These are phyloP conservation scores for Onygenales sp. DNA, from an alignment of 2,329 filamentous ascomycete genomes.

Conservation along the genomic window DNA sequence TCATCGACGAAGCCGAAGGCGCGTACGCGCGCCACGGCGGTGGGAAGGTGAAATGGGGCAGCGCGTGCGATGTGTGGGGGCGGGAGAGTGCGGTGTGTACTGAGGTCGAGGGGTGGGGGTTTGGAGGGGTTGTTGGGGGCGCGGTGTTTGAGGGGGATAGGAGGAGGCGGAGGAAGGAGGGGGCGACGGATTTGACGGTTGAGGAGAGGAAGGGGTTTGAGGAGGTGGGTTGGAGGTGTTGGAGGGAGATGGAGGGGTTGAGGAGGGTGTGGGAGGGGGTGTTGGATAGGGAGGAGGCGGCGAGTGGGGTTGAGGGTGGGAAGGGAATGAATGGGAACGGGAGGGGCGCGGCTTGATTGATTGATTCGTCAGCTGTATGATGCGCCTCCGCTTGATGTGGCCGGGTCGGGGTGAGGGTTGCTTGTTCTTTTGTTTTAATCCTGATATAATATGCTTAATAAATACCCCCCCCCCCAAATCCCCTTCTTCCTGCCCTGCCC, in stretches of 20 bases:
- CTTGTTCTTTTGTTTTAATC: too few relatives aligned
- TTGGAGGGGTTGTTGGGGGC: slow-evolving; percentile 45
- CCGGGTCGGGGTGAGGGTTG: too few relatives aligned
- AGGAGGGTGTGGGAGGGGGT: slow-evolving; percentile 30
- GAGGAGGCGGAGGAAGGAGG: slow-evolving; percentile 48
- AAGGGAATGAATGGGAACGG: background rate
- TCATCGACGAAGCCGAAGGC: slow-evolving; percentile 27
- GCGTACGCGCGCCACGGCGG: slow-evolving; percentile 49
- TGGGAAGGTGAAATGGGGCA: slow-evolving; percentile 73
- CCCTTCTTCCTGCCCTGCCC: too few relatives aligned
- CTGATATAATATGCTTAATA: too few relatives aligned
- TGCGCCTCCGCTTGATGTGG: too few relatives aligned
- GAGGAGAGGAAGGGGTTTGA: slow-evolving; percentile 30
- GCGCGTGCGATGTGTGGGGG: slow-evolving; percentile 52
- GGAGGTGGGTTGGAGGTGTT: slow-evolving; percentile 30
- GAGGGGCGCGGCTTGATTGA: slow-evolving; percentile 19
- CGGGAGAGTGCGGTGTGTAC: slow-evolving; percentile 59
- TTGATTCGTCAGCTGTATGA: background rate
- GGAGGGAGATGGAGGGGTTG: slow-evolving; percentile 35
- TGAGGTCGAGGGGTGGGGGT: slow-evolving; percentile 79
- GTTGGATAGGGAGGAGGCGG: slow-evolving; percentile 24
- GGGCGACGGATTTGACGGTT: slow-evolving; percentile 47
- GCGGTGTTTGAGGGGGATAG: slow-evolving; percentile 42
- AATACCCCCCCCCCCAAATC: background rate
- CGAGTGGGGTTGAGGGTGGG: background rate